Evolutionary conservation across 1,139 yeast genomes (phyloP).

Genomic region (Taphrina sp.): DNA sequence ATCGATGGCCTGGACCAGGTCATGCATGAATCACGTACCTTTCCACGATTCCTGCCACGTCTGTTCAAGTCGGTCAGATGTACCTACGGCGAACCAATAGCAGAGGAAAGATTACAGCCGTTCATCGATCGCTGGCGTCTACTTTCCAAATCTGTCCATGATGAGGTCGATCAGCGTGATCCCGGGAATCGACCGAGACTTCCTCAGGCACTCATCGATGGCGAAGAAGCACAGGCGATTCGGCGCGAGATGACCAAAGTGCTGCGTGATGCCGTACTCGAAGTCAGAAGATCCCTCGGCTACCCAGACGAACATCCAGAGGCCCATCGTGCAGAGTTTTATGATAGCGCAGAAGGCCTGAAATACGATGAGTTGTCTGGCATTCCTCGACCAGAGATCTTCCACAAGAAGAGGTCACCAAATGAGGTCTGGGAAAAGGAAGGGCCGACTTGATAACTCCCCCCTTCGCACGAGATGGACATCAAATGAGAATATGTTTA

Average conservation of each 20-base stretch:
- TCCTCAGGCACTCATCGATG: constrained; percentile 59
- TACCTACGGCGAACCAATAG: constrained; percentile 68
- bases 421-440: constrained; percentile 25
- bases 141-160: constrained; percentile 57
- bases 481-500: too few species aligned
- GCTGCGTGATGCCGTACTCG: constrained; percentile 62
- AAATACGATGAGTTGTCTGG: constrained; percentile 27
- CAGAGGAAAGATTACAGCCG: constrained; percentile 54
- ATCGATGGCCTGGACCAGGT: constrained; percentile 82
- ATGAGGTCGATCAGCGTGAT: constrained; percentile 16
- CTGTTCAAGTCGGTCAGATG: constrained; percentile 69
- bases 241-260: constrained; percentile 70
- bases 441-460: neutral
- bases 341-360: constrained; percentile 25
- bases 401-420: constrained; percentile 11
- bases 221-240: constrained; percentile 60
- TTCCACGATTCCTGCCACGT: constrained; percentile 61
- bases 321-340: constrained; percentile 24
- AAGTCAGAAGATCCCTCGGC: constrained; percentile 56
- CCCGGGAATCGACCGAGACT: constrained; percentile 32
- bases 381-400: constrained; percentile 28
- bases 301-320: constrained; percentile 54
- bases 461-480: too few species aligned
- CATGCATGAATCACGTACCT: constrained; percentile 63
- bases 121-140: constrained; percentile 41